phyloP scores from a whole-genome alignment of 23 red algal species.

The Gracilariopsis chorda region DNA sequence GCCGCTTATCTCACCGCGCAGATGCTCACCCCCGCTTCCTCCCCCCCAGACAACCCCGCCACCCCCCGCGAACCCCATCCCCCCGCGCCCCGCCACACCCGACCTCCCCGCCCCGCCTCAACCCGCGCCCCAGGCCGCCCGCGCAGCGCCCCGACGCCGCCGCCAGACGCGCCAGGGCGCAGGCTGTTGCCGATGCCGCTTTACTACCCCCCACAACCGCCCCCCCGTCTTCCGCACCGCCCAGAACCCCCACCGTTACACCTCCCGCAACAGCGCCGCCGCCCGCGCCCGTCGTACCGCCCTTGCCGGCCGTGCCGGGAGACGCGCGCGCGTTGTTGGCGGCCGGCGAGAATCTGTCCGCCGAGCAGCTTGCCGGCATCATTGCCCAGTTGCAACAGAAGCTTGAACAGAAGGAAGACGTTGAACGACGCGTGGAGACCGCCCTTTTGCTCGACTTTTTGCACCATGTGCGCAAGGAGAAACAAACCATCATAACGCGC shows the following conservation, averaged over 20 bases:
- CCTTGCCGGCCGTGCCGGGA: neutral
- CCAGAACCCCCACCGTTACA: neutral
- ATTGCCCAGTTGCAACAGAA: slow-evolving; percentile 71
- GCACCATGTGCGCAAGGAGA: slow-evolving; percentile 41
- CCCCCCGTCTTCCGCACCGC: neutral
- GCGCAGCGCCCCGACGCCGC: neutral
- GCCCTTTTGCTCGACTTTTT: slow-evolving; percentile 77
- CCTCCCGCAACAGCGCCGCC: neutral
- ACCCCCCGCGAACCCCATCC: neutral
- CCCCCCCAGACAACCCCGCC: slow-evolving; percentile 12
- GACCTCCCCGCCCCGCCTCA: neutral
- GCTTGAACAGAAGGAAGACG: slow-evolving; percentile 57
- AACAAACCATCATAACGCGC: slow-evolving; percentile 41
- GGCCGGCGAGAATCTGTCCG: slow-evolving; percentile 50
- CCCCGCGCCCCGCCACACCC: neutral
- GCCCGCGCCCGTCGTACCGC: neutral
- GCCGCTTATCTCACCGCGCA: slow-evolving; percentile 42
- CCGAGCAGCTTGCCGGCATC: slow-evolving; percentile 55
- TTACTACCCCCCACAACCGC: neutral
- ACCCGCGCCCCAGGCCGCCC: slow-evolving; percentile 4
- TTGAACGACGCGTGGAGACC: slow-evolving; percentile 37
- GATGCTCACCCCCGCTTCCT: slow-evolving; percentile 38
- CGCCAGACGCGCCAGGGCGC: neutral
- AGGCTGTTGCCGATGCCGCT: neutral
- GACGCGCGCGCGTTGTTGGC: slow-evolving; percentile 2